Conservation (phyloP, 129 eudicot species). For the Logfia minima region DNA sequence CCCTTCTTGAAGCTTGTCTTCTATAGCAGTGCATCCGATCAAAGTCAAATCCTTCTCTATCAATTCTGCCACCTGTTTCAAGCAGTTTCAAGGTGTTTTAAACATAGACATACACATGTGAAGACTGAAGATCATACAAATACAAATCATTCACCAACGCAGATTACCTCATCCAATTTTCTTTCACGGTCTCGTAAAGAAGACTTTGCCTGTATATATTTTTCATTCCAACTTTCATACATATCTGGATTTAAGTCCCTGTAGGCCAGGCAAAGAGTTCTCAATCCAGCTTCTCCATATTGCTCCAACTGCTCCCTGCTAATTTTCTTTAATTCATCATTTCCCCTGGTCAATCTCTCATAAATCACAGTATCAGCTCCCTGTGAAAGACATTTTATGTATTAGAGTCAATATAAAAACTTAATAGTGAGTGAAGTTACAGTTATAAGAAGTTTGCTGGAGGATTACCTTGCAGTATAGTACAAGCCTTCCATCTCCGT, state of each 20-base stretch:
- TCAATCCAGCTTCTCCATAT: slow-evolving; percentile 92
- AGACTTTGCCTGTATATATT: slow-evolving; percentile 90
- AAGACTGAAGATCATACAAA: background rate
- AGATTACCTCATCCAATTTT: slow-evolving; percentile 87
- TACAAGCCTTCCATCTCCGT: slow-evolving; percentile 88
- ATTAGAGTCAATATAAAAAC: slow-evolving; percentile 25
- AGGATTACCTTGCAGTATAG: slow-evolving; percentile 83
- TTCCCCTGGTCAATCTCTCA: slow-evolving; percentile 77
- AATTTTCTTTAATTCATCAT: slow-evolving; percentile 59
- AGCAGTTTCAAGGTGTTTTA: slow-evolving; percentile 8
- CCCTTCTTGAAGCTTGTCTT: slow-evolving; percentile 99
- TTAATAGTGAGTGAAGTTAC: background rate
- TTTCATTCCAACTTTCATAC: slow-evolving; percentile 93
- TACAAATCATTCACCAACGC: slow-evolving; percentile 4
- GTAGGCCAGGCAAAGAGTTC: slow-evolving; percentile 93
- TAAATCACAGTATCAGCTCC: slow-evolving; percentile 96
- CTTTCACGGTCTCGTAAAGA: slow-evolving; percentile 89
- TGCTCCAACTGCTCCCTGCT: slow-evolving; percentile 85
- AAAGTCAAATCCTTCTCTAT: slow-evolving; percentile 83
- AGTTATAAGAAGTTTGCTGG: slow-evolving; percentile 22
- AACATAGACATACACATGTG: slow-evolving; percentile 1
- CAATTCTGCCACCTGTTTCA: slow-evolving; percentile 79
- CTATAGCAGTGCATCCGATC: slow-evolving; percentile 95
- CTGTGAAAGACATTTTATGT: slow-evolving; percentile 42
- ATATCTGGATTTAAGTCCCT: slow-evolving; percentile 65